Base-by-base conservation (phyloP, 176 grass and related monocot species). In the Hordeum marinum region DNA sequence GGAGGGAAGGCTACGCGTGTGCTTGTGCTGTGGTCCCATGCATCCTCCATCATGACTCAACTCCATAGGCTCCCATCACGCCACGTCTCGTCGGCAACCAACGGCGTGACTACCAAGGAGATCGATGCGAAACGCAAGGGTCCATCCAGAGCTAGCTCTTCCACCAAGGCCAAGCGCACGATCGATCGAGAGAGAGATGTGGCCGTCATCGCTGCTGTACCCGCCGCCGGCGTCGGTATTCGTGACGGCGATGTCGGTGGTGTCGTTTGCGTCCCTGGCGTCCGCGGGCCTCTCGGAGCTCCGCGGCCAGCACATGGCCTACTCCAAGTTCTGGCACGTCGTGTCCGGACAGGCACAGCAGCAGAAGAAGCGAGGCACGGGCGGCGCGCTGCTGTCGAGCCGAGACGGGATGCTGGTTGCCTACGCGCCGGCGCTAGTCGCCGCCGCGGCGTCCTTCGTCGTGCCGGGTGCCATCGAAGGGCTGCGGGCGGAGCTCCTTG, bases 291-390 rank as follows among this genome's bases (percentile, higher is more conserved):
- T 94, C 83, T 50, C 63, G 13, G 95, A 97, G 84, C 68, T 88
- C 42, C 42, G 75, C 42, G 92, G 92, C 70, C 59, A 70, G 7
- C 79, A 94, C 75, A 55, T 93, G 23, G 64, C 78, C 21, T 94
- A 97, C 72, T 94, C 92, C 76, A 97, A 94, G 89, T 94, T 97
- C 85, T 93, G 82, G 92, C 82, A 89, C 89, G 40, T 84, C 86
- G 12, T 68, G 24, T 75, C 80, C 11, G 78, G 27, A 25, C 20
- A 52, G 27, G 27, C 42, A 55, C 39, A 52, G 27, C 36, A 54
- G 64, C 39, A 34, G 12, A 3, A 0, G 4, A 13, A 21, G 35
- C 11, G 9, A 1, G 20, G 21, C 2, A 11, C 17, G 8, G 23
- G 31, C 8, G 73, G 65, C 24, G 11, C 43, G 78, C 72, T 75